These are phyloP conservation scores for Caryopteris hybrid DNA, from an alignment of 305 asterid species.

Conservation along the genomic window DNA sequence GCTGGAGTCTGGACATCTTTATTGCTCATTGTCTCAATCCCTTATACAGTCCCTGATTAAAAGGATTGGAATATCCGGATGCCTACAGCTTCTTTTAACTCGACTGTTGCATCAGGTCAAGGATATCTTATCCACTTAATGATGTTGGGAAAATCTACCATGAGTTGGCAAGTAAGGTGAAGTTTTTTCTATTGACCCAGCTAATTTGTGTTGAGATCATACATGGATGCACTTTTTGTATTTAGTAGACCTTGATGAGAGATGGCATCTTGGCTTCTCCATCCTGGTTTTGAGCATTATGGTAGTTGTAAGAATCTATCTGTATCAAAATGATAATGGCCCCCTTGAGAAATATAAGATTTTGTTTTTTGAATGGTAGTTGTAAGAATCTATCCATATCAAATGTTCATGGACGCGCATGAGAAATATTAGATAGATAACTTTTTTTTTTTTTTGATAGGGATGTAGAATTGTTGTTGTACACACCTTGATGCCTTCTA, in stretches of 20 bases:
- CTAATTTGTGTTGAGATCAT: not conserved
- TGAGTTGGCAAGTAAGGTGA: constrained; percentile 73
- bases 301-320: not conserved
- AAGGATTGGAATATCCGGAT: not conserved
- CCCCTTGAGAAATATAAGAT: not conserved
- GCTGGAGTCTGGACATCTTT: constrained; percentile 18
- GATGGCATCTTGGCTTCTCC: not conserved
- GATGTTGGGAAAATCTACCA: constrained; percentile 66
- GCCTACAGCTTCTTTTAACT: constrained; percentile 4
- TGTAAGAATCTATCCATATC: too few relatives aligned
- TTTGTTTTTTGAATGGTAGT: too few relatives aligned
- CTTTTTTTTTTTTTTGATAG: too few relatives aligned
- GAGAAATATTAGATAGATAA: too few relatives aligned
- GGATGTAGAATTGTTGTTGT: not conserved
- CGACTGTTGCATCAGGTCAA: constrained; percentile 56
- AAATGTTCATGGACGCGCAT: too few relatives aligned
- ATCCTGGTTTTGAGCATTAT: not conserved
- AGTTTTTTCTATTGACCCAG: constrained; percentile 7
- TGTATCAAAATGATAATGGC: not conserved
- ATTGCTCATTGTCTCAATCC: constrained; percentile 8
- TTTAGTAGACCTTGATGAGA: not conserved
- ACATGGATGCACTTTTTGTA: not conserved
- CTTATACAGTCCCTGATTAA: not conserved
- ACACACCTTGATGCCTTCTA: not conserved
- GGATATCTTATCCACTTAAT: constrained; percentile 76